Conservation (phyloP, 768 basidiomycete genomes). For the Phylloporus scabripes region DNA sequence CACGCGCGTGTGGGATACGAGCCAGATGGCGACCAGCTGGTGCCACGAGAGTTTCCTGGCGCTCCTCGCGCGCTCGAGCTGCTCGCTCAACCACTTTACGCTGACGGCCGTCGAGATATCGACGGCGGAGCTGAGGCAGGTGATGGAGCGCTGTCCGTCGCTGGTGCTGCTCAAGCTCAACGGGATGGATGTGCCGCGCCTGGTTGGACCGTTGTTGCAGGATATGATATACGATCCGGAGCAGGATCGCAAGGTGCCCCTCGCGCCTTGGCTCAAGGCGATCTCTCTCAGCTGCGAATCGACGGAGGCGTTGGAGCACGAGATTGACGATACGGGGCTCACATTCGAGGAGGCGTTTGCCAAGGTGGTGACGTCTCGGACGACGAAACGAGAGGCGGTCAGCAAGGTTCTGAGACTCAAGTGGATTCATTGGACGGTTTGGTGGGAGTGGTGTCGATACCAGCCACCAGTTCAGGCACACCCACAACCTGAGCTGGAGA, state of each 20-base stretch:
- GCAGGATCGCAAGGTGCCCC: conserved; percentile 12
- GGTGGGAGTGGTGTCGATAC: conserved; percentile 26
- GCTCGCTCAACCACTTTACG: conserved; percentile 28
- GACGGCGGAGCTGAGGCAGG: conserved; percentile 19
- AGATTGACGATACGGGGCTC: conserved; percentile 20
- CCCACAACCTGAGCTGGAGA: conserved; percentile 22
- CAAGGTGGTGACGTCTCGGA: conserved; percentile 22
- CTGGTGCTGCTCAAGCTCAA: conserved; percentile 27
- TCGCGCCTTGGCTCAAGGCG: conserved; percentile 28
- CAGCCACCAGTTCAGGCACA: conserved; percentile 17
- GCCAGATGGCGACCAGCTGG: conserved; percentile 25
- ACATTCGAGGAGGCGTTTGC: conserved; percentile 27
- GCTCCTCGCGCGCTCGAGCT: conserved; percentile 25
- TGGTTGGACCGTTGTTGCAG: conserved; percentile 19
- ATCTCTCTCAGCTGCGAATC: conserved; percentile 30
- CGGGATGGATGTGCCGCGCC: conserved; percentile 18
- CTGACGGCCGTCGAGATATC: conserved; percentile 23
- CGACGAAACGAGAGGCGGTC: conserved; percentile 16
- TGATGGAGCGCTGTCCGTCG: conserved; percentile 28
- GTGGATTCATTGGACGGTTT: conserved; percentile 31
- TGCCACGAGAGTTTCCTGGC: conserved; percentile 25
- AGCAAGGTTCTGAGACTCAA: conserved; percentile 26
- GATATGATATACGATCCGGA: conserved; percentile 23
- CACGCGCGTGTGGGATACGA: conserved; percentile 31
- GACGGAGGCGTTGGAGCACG: conserved; percentile 16